Percentiles rank a stretch among this genome's conserved stretches.
Evolutionary conservation across 1,284 basidiomycete genomes (phyloP).

Genomic region (Termitomyces sp.): DNA sequence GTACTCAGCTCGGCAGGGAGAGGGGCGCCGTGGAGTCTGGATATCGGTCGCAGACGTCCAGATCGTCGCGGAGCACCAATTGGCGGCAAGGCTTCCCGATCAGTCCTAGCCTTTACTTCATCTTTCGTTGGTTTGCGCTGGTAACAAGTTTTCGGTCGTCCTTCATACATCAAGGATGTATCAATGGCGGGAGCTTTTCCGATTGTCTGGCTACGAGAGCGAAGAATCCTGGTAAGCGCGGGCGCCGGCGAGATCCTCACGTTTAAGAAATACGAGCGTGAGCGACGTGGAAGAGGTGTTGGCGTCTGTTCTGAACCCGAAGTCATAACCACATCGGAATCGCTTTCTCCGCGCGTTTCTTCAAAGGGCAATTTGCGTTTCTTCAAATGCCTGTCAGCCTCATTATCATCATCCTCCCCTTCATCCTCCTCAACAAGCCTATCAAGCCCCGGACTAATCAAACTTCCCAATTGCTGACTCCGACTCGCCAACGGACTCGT

Average conservation of each 20-base stretch:
- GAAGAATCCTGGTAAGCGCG: constrained; percentile 23
- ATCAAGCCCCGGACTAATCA: constrained; percentile 24
- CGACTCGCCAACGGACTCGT: constrained; percentile 25
- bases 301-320: constrained; percentile 11
- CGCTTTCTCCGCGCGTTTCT: neutral
- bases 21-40: neutral
- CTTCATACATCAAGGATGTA: constrained; percentile 23
- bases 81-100: constrained; percentile 5
- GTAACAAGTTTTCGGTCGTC: constrained; percentile 23
- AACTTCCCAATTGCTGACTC: constrained; percentile 17
- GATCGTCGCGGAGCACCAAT: constrained; percentile 12
- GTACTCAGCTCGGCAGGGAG: neutral
- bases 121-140: constrained; percentile 10
- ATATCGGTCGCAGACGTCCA: constrained; percentile 12
- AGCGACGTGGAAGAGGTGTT: constrained; percentile 11
- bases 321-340: constrained; percentile 9
- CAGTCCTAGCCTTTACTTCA: neutral
- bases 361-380: constrained; percentile 17
- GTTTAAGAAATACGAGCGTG: constrained; percentile 6
- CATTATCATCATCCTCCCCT: constrained; percentile 13
- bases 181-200: constrained; percentile 19
- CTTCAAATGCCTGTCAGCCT: constrained; percentile 20
- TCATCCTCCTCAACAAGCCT: constrained; percentile 29
- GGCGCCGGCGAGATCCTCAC: constrained; percentile 15
- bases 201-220: constrained; percentile 30